Evolutionary conservation across 805 yeast genomes (phyloP).

Genomic region (Ogataea polymorpha): DNA sequence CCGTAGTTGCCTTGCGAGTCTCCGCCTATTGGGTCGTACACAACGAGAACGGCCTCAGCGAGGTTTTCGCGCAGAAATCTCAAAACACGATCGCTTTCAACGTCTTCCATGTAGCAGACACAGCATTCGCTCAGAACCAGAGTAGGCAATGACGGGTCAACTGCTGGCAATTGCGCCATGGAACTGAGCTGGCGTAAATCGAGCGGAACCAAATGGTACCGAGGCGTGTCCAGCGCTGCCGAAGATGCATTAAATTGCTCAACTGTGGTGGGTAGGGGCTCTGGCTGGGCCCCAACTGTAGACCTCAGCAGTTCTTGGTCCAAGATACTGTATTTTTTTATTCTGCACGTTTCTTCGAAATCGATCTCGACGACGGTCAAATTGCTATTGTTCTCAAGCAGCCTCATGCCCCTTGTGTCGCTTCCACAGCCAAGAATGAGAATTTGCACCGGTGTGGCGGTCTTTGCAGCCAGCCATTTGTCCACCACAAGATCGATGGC

Average conservation of each 20-base stretch:
- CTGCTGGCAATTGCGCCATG: constrained; percentile 2
- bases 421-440: constrained; percentile 80
- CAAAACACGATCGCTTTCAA: constrained; percentile 44
- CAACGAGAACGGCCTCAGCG: constrained; percentile 32
- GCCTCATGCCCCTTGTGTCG: constrained; percentile 62
- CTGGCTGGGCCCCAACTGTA: constrained; percentile 24
- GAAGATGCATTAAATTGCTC: constrained; percentile 26
- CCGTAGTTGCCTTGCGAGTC: constrained; percentile 54
- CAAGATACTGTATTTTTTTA: constrained; percentile 50
- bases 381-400: constrained; percentile 35
- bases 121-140: constrained; percentile 73
- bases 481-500: constrained; percentile 48
- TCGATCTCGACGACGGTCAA: constrained; percentile 60
- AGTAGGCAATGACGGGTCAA: constrained; percentile 45
- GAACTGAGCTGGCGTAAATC: constrained; percentile 46
- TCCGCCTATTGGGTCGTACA: constrained; percentile 71
- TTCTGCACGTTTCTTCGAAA: constrained; percentile 49
- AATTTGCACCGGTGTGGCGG: constrained; percentile 41
- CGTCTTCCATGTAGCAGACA: constrained; percentile 61
- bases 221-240: constrained; percentile 34
- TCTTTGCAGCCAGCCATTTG: constrained; percentile 36
- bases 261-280: constrained; percentile 8
- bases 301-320: constrained; percentile 28
- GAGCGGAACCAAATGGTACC: constrained; percentile 51
- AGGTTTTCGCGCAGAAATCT: constrained; percentile 38